A percentile compares a stretch with the other conserved stretches of the same genome.
These are phyloP conservation scores for Petunia axillaris DNA, from an alignment of 257 asterid species.

Conservation along the genomic window DNA sequence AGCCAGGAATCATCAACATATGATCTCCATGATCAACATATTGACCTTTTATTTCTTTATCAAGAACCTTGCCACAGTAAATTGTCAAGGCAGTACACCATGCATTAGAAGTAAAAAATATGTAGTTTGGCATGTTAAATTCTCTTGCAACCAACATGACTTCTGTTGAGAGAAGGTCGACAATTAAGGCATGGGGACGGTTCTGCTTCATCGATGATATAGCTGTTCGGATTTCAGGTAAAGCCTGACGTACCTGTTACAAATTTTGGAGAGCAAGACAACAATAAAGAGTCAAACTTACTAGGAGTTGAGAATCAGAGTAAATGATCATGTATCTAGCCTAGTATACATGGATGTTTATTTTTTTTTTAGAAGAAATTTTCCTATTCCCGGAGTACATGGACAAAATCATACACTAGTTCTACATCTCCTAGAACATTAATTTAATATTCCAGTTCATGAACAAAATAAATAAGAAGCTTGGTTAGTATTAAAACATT, in stretches of 20 bases:
- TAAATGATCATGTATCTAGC: no score
- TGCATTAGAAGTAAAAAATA: not conserved
- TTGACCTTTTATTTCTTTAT: constrained; percentile 4
- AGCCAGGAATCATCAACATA: constrained; percentile 13
- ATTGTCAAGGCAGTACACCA: not conserved
- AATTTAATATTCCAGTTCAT: no score
- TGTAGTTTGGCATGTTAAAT: constrained; percentile 16
- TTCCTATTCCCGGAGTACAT: no score
- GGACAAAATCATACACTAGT: no score
- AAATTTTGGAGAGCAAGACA: no score
- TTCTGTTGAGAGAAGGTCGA: not conserved
- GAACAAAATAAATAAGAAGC: no score
- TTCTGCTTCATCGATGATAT: not conserved
- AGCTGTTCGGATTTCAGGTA: not conserved
- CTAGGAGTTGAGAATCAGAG: no score
- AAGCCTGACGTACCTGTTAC: not conserved
- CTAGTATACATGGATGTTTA: no score
- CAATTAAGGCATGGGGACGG: not conserved
- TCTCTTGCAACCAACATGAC: not conserved
- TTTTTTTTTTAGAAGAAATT: no score
- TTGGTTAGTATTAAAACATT: not conserved
- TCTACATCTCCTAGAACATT: no score
- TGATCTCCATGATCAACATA: not conserved
- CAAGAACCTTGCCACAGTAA: not conserved
- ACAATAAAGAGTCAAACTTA: no score